A percentile compares a stretch with the other conserved stretches of the same genome.
These are phyloP conservation scores for Geotrichum europaeum DNA, from an alignment of 1,139 yeast genomes.

Conservation along the genomic window DNA sequence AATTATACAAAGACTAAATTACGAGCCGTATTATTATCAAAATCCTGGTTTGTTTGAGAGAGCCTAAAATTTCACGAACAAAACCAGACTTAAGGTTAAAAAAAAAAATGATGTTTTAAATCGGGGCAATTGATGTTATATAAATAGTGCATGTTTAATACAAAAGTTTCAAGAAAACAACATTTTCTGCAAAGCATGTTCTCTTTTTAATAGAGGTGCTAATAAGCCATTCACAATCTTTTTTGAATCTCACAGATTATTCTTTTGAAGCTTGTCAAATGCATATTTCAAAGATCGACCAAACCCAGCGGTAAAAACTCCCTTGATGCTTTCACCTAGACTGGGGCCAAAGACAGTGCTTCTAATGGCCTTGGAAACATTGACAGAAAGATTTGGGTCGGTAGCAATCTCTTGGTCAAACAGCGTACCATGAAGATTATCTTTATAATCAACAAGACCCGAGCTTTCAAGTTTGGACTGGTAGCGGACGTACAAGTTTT, in stretches of 20 bases:
- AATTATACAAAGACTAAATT: too few relatives aligned
- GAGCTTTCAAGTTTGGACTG: conserved; percentile 30
- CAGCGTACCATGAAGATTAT: conserved; percentile 21
- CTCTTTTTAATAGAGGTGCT: too few relatives aligned
- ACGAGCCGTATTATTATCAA: too few relatives aligned
- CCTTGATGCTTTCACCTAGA: conserved; percentile 69
- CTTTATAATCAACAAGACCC: conserved; percentile 3
- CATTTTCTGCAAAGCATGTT: too few relatives aligned
- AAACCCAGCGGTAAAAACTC: conserved; percentile 81
- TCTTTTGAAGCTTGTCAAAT: conserved; percentile 53
- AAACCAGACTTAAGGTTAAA: too few relatives aligned
- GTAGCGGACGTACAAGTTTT: conserved; percentile 42
- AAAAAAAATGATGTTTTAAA: too few relatives aligned
- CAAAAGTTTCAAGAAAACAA: too few relatives aligned
- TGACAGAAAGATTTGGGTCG: conserved; percentile 38
- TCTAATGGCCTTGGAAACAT: conserved; percentile 45
- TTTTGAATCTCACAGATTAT: background rate
- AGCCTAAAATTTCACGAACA: too few relatives aligned
- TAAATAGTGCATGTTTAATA: too few relatives aligned
- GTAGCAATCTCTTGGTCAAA: conserved; percentile 39
- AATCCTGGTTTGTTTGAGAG: too few relatives aligned
- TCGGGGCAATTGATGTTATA: too few relatives aligned
- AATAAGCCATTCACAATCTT: background rate
- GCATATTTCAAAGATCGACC: conserved; percentile 72
- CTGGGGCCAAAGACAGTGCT: conserved; percentile 66